Base-by-base conservation (phyloP, 2,329 filamentous ascomycete species). In the Microdochium trichocladiopsis region DNA sequence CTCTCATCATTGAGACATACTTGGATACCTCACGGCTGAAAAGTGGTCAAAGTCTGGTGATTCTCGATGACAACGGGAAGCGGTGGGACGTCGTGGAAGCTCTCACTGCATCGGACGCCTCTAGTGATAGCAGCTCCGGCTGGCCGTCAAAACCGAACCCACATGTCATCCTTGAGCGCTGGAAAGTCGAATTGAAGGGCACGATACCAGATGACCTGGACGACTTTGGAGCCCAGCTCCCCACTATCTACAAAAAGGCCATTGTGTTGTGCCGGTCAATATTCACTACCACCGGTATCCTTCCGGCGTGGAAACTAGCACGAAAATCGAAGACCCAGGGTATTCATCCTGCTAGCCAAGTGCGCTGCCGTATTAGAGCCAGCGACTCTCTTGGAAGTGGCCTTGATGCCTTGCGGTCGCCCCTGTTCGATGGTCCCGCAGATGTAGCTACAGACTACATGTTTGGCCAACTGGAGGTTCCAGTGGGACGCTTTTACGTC, bases 171-270 rank as follows among this genome's bases (percentile, higher is more conserved):
- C 75, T 99, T 56, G 94, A 99, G 72, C 82, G 93, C 60, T 99
- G 94, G 94, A 86, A 79, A 53, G 80, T 99, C 57, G 87, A 94
- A 65, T 76, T 97, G 52, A 88, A 88, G 64, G 81, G 82, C 59
- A 72, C 72, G 53, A 68, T 76, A 53, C 66, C 75, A 66, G 66
- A 77, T 58, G 62, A 67, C 28, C 61, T 66, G 16, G 75, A 80
- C 48, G 82, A 81, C 64, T 89, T 85, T 65, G 80, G 79, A 8
- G 74, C 75, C 11, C 76, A 73, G 28, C 74, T 97, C 50, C 91
- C 94, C 14, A 93, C 90, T 50, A 85, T 96, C 53, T 99, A 99
- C 78, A 99, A 99, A 73, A 94, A 95, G 72, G 90, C 89, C 61
- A 95, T 99, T 57, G 88, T 97, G 59, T 84, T 96, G 61, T 96